Evolutionary conservation across 1,284 basidiomycete genomes (phyloP), one percentile per base, ranked within the genome.

Genomic region (Trichosporon inkin): DNA sequence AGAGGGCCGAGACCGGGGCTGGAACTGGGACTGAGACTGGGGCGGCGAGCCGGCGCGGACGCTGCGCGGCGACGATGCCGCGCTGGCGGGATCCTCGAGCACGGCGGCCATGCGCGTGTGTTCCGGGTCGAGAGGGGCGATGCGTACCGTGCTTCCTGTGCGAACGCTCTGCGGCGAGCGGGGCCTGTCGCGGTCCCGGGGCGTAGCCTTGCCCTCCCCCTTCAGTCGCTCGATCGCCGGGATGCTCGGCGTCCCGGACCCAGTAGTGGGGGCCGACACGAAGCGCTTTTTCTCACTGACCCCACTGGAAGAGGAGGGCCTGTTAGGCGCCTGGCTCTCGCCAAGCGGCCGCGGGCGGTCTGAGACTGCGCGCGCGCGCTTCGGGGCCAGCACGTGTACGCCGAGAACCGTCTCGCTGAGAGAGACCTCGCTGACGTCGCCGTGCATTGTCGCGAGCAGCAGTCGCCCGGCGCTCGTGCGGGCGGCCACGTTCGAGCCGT

Each of bases 401-500:
- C 37, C 56, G 10, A 61, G 55, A 5, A 69, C 64, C 10, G 61
- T 54, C 34, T 63, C 53, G 16, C 53, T 14, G 22, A 63, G 49
- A 2, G 59, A 1, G 1, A 66, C 28, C 17, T 59, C 52, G 10
- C 55, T 38, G 14, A 57, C 16, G 5, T 47, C 40, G 14, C 44
- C 44, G 38, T 62, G 44, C 2, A 64, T 57, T 35, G 64, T 64
- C 35, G 63, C 65, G 11, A 66, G 38, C 17, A 64, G 36, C 20
- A 68, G 36, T n/a, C 57, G 36, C 6, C 66, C 66, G 53, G 56
- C 4, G 24, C 28, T 38, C 0, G 62, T 60, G 16, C 61, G 56
- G 13, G 51, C 66, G 1, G 64, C 67, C 10, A 69, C 49, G 6
- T 58, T 64, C 3, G 56, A 53, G 6, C 60, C 62, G 35, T 67